Conservation (phyloP, 2,329 filamentous ascomycete genomes). For the Elsinoe ampelina region DNA sequence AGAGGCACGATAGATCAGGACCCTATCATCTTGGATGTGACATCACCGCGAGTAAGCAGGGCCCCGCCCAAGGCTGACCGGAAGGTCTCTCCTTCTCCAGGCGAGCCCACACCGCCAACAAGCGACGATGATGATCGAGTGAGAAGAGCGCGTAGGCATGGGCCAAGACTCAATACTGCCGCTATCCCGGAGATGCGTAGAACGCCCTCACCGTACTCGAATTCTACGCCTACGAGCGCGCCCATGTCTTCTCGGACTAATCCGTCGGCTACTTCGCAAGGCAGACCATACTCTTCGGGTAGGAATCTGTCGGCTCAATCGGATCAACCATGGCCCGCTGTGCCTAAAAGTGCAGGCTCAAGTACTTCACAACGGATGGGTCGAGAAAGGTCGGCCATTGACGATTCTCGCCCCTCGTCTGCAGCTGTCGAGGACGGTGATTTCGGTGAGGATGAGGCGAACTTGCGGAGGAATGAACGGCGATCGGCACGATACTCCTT, state of each 20-base stretch:
- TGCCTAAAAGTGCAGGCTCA: slow-evolving; percentile 22
- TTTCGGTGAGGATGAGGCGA: slow-evolving; percentile 23
- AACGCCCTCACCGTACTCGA: slow-evolving; percentile 39
- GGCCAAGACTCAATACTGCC: slow-evolving; percentile 27
- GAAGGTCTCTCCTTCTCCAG: slow-evolving; percentile 43
- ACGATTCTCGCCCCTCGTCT: neutral
- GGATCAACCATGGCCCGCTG: neutral
- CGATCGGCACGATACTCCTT: slow-evolving; percentile 33
- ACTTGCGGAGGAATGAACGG: slow-evolving; percentile 25
- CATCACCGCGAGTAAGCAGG: slow-evolving; percentile 24
- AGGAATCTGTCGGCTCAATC: neutral
- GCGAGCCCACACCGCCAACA: slow-evolving; percentile 27
- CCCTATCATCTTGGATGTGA: slow-evolving; percentile 55
- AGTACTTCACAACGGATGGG: slow-evolving; percentile 19
- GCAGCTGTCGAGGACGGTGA: slow-evolving; percentile 27
- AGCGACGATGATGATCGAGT: slow-evolving; percentile 31
- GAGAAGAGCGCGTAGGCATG: slow-evolving; percentile 17
- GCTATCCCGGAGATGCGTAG: slow-evolving; percentile 33
- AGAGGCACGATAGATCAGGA: slow-evolving; percentile 60
- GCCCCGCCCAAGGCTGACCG: slow-evolving; percentile 40
- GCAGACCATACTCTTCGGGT: neutral
- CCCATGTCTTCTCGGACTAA: slow-evolving; percentile 38
- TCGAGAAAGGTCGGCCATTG: neutral
- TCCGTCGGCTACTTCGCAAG: slow-evolving; percentile 26
- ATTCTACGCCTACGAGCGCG: slow-evolving; percentile 30